Base-by-base conservation (phyloP, 2,329 filamentous ascomycete genomes). In the Tolypocladium capitatum region DNA sequence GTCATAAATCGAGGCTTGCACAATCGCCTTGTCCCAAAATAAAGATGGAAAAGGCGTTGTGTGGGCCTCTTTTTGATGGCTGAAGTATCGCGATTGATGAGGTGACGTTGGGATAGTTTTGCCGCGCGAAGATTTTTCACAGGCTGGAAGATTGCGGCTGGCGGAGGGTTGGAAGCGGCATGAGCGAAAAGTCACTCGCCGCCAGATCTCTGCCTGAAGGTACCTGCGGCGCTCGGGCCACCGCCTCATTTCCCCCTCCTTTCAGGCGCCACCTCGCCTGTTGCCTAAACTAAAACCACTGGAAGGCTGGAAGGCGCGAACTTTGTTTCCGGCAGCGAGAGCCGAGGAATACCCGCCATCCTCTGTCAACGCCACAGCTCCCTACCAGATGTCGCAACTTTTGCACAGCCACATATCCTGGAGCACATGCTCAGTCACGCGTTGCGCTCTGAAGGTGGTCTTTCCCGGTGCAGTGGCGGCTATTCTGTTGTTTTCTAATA, bases 1-100 rank as follows among this genome's bases (percentile, higher is more conserved):
- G 65, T 69, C 72, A 79, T 80, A 78, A 74, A 75, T 67, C 64
- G 65, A 64, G 62, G 71, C 70, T 73, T 80, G 70, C 66, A 66
- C 72, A 68, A 71, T 63, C 63, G 61, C 67, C 71, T 66, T 74
- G 73, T 74, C 56, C 53, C 53, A 59, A 60, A 56, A 55, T 56
- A 62, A 59, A 61, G 78, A 79, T 80, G 68, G 63, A 71, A 70
- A 69, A 66, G 51, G 62, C 64, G 67, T 67, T 64, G 66, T 69
- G 66, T 70, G 68, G 63, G 66, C 53, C 54, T 64, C 63, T 64
- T 78, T 75, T 74, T 67, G 76, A 80, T 77, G 74, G 62, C 55
- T 60, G 60, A 71, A 70, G 57, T 67, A 55, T 68, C 59, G 60
- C 62, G 57, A 59, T 65, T 59, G 71, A 74, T 71, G 72, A 68